Conservation (phyloP, 116 monocot species). For the Posidonia oceanica region DNA sequence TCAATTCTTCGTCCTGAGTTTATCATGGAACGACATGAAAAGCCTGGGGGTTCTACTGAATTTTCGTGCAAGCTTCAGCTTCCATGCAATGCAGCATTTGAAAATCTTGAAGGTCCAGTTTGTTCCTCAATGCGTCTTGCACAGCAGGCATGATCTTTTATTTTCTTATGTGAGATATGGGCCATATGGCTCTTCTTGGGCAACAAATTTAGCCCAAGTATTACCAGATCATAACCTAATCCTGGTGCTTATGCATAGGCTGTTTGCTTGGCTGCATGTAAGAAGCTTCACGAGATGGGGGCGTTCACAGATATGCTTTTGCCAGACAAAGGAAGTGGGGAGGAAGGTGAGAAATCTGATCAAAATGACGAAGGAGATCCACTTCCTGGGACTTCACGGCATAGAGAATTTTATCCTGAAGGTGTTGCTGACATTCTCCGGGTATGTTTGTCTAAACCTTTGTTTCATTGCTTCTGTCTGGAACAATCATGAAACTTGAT, state of each 20-base stretch:
- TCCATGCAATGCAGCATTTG: conserved; percentile 95
- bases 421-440: conserved; percentile 71
- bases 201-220: no score
- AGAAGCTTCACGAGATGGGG: conserved; percentile 98
- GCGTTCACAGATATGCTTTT: conserved; percentile 97
- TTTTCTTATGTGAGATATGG: background rate
- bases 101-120: conserved; percentile 85
- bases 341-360: conserved; percentile 64
- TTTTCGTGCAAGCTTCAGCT: conserved; percentile 97
- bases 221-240: background rate
- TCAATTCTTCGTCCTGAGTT: conserved; percentile 96
- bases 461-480: background rate
- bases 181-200: no score
- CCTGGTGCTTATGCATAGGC: conserved; percentile 32
- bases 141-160: conserved; percentile 46
- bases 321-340: conserved; percentile 82
- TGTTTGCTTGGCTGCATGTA: conserved; percentile 93
- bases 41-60: conserved; percentile 52
- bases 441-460: conserved; percentile 19
- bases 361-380: conserved; percentile 66
- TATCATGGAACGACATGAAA: conserved; percentile 86
- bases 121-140: conserved; percentile 91
- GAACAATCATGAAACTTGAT: background rate
- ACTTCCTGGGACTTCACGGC: conserved; percentile 79
- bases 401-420: conserved; percentile 98